A percentile compares a stretch with the other conserved stretches of the same genome.
phyloP scores from a whole-genome alignment of 345 rosid genomes.

The Murraya paniculata region DNA sequence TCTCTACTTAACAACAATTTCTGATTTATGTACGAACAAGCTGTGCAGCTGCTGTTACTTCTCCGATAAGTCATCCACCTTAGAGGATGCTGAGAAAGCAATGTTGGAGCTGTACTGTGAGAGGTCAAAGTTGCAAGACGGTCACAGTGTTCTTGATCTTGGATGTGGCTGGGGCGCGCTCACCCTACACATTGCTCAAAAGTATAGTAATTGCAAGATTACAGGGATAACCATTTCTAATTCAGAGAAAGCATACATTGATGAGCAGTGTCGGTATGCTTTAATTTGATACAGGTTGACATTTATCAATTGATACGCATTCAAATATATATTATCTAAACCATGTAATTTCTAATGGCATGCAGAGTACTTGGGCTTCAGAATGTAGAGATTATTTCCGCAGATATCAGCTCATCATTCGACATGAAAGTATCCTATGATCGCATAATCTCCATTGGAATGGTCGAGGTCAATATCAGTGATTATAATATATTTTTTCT shows the following conservation, averaged over 20 bases:
- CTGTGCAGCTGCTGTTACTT: constrained; percentile 69
- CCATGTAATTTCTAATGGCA: background rate
- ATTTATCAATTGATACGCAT: background rate
- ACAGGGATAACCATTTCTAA: no score
- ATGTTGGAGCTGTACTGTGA: constrained; percentile 70
- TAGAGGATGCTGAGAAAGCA: constrained; percentile 80
- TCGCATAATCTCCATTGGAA: constrained; percentile 66
- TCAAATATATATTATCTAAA: background rate
- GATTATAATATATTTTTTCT: no score
- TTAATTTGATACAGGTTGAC: no score
- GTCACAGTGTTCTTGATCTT: constrained; percentile 69
- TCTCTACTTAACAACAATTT: no score
- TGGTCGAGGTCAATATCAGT: constrained; percentile 60
- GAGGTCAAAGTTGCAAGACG: constrained; percentile 69
- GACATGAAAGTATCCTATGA: constrained; percentile 74
- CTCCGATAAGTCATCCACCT: constrained; percentile 41
- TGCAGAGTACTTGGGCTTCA: constrained; percentile 51
- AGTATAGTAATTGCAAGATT: constrained; percentile 58
- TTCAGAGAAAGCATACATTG: constrained; percentile 60
- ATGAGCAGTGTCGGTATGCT: constrained; percentile 57
- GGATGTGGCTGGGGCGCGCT: constrained; percentile 97
- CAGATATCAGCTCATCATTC: constrained; percentile 61
- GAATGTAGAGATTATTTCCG: constrained; percentile 75
- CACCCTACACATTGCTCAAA: constrained; percentile 61
- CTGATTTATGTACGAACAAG: background rate